Base-by-base conservation (phyloP, 768 basidiomycete species). In the Daedaleopsis nitida region DNA sequence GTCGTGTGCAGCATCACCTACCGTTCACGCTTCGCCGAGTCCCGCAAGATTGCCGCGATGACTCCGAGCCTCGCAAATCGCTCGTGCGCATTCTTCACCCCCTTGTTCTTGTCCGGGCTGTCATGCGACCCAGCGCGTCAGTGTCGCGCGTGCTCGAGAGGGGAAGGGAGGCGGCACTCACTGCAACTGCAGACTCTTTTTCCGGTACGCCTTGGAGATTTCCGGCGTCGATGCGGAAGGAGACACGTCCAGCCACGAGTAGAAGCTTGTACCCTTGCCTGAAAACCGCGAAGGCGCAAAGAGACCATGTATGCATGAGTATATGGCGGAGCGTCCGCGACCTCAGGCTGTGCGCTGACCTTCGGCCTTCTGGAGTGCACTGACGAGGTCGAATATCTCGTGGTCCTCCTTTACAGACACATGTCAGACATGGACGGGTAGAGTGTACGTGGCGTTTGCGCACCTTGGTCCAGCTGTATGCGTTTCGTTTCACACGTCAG, bases 31-130 rank as follows among this genome's bases (percentile, higher is more conserved):
- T 86, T 82, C 67, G 91, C 92, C 34, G 80, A 67, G 68, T 87
- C 88, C 65, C 92, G 80, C 68, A 99, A 74, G 68, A 98, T 96
- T 43, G 86, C 83, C 10, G 86, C 79, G 47, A 99, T 86, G 14
- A 96, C 87, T 57, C 96, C 94, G 13, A 98, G 81, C 24, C 94
- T 82, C n/a, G 96, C 87, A 74, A 96, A 99, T 17, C 93, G 85
- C 64, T 96, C 94, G 52, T 94, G 91, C 39, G 89, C 82, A 51
- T 84, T 84, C 73, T 89, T 91, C 51, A 90, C 83, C 59, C 86
- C 84, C 1, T 89, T 92, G 74, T 97, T 98, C 81, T 98, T 99
- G 75, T 98, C 96, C 5, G 96, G 96, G 73, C 96, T 96, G 64
- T 12, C 37, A 7, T 3, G 27, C 27, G 27, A 27, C 13, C 21